These are phyloP conservation scores for Alternaria infectoria DNA, from an alignment of 2,329 filamentous ascomycete genomes.

Conservation along the genomic window DNA sequence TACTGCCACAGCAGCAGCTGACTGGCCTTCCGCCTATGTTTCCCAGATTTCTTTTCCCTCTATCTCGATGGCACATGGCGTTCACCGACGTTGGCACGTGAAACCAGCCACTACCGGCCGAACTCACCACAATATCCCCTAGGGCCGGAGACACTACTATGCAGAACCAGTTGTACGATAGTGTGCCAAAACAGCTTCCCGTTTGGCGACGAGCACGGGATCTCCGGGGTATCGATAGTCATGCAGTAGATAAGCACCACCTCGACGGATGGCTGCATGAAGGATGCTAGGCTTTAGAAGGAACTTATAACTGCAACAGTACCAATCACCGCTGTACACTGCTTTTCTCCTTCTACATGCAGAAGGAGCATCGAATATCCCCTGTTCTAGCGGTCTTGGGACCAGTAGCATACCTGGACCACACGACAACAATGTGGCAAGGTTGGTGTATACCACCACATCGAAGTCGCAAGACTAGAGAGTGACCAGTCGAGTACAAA, in stretches of 20 bases:
- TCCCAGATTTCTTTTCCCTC: neutral
- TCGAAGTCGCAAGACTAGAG: neutral
- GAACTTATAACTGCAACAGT: neutral
- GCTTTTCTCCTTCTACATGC: neutral
- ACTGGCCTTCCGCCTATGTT: neutral
- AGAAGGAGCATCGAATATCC: neutral
- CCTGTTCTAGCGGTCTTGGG: neutral
- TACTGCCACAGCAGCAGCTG: neutral
- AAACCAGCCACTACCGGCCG: neutral
- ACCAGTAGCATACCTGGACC: neutral
- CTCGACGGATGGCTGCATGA: neutral
- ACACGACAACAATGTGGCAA: neutral
- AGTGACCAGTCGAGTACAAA: neutral
- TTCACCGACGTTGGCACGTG: neutral
- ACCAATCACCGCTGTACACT: neutral
- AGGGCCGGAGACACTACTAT: neutral
- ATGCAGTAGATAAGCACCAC: neutral
- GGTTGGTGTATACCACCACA: neutral
- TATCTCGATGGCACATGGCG: neutral
- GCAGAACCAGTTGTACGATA: neutral
- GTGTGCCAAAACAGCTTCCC: neutral
- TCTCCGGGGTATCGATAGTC: neutral
- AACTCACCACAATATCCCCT: neutral
- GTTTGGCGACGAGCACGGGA: neutral
- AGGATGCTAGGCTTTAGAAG: neutral